Percentiles rank a stretch among this genome's conserved stretches.
Conservation (phyloP, 495 filamentous ascomycete genomes). For the Stereocaulon alpinum region DNA sequence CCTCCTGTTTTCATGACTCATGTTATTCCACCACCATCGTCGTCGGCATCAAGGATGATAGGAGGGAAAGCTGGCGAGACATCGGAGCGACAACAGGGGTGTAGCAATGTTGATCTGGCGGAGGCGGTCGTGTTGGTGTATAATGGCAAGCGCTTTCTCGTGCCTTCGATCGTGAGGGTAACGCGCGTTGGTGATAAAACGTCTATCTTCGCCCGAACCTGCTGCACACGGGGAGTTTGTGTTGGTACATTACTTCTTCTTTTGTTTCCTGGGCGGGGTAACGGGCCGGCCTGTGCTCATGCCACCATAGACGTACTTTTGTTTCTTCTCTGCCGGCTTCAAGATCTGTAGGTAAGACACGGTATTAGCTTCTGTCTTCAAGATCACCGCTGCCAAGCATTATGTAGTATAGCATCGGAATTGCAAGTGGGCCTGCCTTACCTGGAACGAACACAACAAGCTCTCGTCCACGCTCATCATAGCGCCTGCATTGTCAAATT, state of each 20-base stretch:
- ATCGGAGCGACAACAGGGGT: conserved; percentile 7
- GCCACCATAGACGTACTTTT: conserved; percentile 97
- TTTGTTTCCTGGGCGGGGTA: conserved; percentile 86
- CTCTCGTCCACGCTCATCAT: conserved; percentile 99
- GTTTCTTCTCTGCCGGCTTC: conserved; percentile 99
- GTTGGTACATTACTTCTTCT: conserved; percentile 71
- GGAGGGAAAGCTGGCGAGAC: conserved; percentile 7
- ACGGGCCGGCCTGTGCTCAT: conserved; percentile 76
- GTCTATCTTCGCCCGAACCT: conserved; percentile 95
- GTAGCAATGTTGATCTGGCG: conserved; percentile 10
- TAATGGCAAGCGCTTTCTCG: conserved; percentile 7
- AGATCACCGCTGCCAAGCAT: neutral
- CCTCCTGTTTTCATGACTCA: conserved; percentile 4
- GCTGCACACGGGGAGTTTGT: conserved; percentile 75
- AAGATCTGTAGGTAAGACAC: conserved; percentile 59
- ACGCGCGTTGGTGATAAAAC: conserved; percentile 15
- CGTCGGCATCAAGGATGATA: conserved; percentile 8
- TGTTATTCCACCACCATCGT: conserved; percentile 11
- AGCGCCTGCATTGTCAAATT: conserved; percentile 98
- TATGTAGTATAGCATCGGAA: neutral
- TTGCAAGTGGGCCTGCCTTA: conserved; percentile 32
- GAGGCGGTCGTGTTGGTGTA: conserved; percentile 5
- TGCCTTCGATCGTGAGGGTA: conserved; percentile 10
- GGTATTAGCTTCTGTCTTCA: neutral
- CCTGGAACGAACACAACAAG: conserved; percentile 97